Evolutionary conservation across 805 yeast species (phyloP), one percentile per base, ranked within the genome.

Genomic region (Starmera amethionina): DNA sequence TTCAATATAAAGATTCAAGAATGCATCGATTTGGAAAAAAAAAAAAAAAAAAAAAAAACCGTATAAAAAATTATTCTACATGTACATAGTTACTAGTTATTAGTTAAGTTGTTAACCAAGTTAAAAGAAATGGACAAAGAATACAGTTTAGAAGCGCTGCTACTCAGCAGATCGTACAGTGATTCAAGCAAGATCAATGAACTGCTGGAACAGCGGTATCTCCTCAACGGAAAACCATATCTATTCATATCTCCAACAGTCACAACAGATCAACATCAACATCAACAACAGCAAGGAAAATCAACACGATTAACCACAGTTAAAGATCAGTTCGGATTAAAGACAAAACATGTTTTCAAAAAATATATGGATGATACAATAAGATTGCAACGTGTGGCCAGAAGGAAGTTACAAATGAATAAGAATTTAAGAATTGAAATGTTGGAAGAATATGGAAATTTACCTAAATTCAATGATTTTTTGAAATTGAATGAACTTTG

Each of bases 401-500:
- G 27, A 22, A 8, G 9, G 15, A 45, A 45, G 34, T 37, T 49
- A 40, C 52, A 64, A 36, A 46, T 45, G 55, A 49, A 43, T 51
- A 56, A 57, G 40, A 56, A 46, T 46, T 39, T 37, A n/a, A 54
- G 28, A 36, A 2, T 29, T n/a, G 29, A 32, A 31, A 38, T 42
- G 7, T 49, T 60, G 2, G 42, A 51, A 33, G 49, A 46, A 13
- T 58, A 52, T 40, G 35, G 44, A 5, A 30, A 51, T 2, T 42
- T 59, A 37, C 70, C 62, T n/a, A 47, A 59, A 22, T 79, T 68
- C 50, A 74, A 68, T 32, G 71, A 71, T 25, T 82, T 78, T 46
- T 36, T 60, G 2, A 72, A 71, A 2, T 63, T 86, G 60, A 70
- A 81, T 53, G 52, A 53, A n/a, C 63, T 88, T 22, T 88, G 97